Evolutionary conservation across 1,284 basidiomycete species (phyloP), one percentile per base, ranked within the genome.

Genomic region (Dichomitus squalens): DNA sequence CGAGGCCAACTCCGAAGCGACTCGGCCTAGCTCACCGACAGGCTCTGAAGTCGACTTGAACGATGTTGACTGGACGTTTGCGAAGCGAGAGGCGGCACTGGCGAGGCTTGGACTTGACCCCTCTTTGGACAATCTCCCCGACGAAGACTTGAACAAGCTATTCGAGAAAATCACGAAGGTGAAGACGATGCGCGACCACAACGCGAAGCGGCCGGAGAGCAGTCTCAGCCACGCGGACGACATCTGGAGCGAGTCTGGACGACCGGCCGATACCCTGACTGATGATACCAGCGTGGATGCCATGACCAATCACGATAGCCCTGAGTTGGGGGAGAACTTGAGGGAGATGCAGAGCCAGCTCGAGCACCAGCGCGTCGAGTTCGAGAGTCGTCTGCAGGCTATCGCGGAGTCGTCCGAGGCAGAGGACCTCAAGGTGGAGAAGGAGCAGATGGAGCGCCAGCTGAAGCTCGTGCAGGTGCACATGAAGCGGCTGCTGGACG

Each of bases 81-180:
- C 96, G 2, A 90, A 92, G 69, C 85, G 94, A 16, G 95, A 98
- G 75, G 94, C 93, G 6, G 94, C 93, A 2, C 81, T 94, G 52
- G 90, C 92, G 6, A 81, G 88, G 49, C 77, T 96, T 14, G 93
- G 93, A 0, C 74, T 92, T 18, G 91, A 95, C 68, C 92, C 95
- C 5, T 84, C 92, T 16, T 79, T 98, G 29, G 93, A 97, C 70
- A 92, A 90, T 67, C 81, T 98, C 27, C 92, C 92, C 0, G 95
- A 98, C 71, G 90, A 93, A 54, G 95, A 98, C 70, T 79, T 98
- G 52, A 96, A 96, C 78, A 93, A 91, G 69, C 79, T 98, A 16
- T 98, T 90, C 72, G 93, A 97, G 74, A 89, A 90, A 74, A 92
- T 95, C 72, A 88, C 94, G 34, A 94, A 93, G 70, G 93, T 96